These are phyloP conservation scores for Akanthomyces muscarius DNA, from an alignment of 2,329 filamentous ascomycete species.

Conservation along the genomic window DNA sequence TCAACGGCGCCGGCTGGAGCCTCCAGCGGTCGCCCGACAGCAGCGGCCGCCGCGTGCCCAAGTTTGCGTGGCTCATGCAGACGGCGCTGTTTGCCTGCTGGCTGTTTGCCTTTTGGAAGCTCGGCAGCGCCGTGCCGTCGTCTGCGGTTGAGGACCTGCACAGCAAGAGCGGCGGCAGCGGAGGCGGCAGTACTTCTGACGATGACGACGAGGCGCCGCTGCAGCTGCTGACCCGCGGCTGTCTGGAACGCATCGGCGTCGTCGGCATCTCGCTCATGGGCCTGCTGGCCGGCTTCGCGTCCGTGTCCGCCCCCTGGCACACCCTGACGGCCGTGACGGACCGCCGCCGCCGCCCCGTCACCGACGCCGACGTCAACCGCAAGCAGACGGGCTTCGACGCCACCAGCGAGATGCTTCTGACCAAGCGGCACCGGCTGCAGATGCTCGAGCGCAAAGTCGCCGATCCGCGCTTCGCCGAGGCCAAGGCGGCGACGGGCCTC, in stretches of 20 bases:
- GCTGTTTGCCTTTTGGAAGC: constrained; percentile 72
- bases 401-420: constrained; percentile 71
- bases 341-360: constrained; percentile 52
- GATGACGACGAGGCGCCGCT: constrained; percentile 29
- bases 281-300: constrained; percentile 80
- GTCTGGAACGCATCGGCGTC: constrained; percentile 69
- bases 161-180: constrained; percentile 19
- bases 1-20: constrained; percentile 55
- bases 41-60: constrained; percentile 52
- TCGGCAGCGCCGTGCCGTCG: constrained; percentile 60
- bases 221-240: constrained; percentile 46
- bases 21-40: constrained; percentile 49
- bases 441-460: constrained; percentile 61
- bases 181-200: background rate
- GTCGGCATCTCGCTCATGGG: constrained; percentile 86
- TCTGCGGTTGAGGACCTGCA: constrained; percentile 21
- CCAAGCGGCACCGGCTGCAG: constrained; percentile 69
- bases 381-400: constrained; percentile 77
- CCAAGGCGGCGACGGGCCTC: constrained; percentile 48
- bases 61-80: constrained; percentile 62
- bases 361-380: constrained; percentile 69
- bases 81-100: constrained; percentile 59
- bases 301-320: constrained; percentile 84
- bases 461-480: constrained; percentile 34
- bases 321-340: constrained; percentile 63